Evolutionary conservation across 225 moss, liverwort and hornwort species (phyloP).

Genomic region (Marchantia polymorpha): DNA sequence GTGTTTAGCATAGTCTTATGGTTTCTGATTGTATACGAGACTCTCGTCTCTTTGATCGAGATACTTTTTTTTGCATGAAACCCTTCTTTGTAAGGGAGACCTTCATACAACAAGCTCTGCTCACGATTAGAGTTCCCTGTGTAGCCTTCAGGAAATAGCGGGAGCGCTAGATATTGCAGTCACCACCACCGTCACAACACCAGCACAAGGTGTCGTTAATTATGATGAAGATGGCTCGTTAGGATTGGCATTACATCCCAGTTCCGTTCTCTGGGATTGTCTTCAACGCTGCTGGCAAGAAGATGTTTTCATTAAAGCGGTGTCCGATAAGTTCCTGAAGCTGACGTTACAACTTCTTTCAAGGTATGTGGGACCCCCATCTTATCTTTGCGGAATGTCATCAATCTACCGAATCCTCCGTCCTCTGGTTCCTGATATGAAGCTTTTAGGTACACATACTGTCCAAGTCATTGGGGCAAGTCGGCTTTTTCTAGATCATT

Average conservation of each 20-base stretch:
- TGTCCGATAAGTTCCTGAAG: slow-evolving; percentile 79
- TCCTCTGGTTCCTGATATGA: neutral
- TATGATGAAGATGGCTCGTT: slow-evolving; percentile 45
- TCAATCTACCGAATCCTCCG: neutral
- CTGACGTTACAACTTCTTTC: slow-evolving; percentile 74
- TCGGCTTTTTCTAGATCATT: neutral
- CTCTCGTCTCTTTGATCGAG: no score
- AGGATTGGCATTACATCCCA: slow-evolving; percentile 64
- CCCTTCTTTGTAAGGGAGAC: neutral
- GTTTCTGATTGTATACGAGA: no score
- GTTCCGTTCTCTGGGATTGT: slow-evolving; percentile 74
- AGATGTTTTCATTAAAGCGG: slow-evolving; percentile 76
- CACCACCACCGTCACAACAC: slow-evolving; percentile 34
- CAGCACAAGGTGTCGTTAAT: slow-evolving; percentile 37
- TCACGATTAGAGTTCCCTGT: neutral
- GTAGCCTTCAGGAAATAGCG: slow-evolving; percentile 86
- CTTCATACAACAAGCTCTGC: neutral
- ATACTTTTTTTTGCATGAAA: no score
- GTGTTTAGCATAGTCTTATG: no score
- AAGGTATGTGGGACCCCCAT: slow-evolving; percentile 44
- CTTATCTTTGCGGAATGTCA: no score
- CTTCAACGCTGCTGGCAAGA: slow-evolving; percentile 86
- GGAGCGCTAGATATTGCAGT: slow-evolving; percentile 66
- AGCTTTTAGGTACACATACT: neutral
- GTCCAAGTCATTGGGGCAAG: neutral